Evolutionary conservation across 352 stramenopile genomes (phyloP).

Genomic region (Phytophthora pistaciae): DNA sequence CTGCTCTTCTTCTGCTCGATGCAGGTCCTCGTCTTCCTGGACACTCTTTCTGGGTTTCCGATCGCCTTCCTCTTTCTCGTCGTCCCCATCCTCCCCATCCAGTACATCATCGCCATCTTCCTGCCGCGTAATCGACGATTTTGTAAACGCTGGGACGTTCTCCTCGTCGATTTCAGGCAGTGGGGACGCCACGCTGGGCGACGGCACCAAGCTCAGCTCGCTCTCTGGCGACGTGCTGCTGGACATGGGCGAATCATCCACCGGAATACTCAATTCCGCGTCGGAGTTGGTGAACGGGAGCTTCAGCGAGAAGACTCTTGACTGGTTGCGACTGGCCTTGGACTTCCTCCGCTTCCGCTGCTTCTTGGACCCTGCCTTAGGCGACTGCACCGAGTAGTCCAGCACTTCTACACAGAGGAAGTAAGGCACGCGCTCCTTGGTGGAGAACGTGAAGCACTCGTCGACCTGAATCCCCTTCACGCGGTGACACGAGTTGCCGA

Average conservation of each 20-base stretch:
- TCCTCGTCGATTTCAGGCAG: slow-evolving; percentile 39
- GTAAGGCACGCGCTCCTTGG: slow-evolving; percentile 86
- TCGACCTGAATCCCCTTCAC: slow-evolving; percentile 78
- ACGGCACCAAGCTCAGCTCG: slow-evolving; percentile 33
- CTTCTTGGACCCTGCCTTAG: slow-evolving; percentile 25
- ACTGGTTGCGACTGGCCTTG: slow-evolving; percentile 33
- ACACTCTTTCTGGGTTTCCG: slow-evolving; percentile 33
- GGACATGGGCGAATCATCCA: slow-evolving; percentile 35
- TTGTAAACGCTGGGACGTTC: slow-evolving; percentile 4
- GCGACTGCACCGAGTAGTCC: slow-evolving; percentile 59
- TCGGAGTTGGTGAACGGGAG: slow-evolving; percentile 61
- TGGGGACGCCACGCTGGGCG: slow-evolving; percentile 30
- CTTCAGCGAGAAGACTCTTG: slow-evolving; percentile 55
- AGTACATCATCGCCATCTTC: slow-evolving; percentile 29
- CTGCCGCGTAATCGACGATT: slow-evolving; percentile 12
- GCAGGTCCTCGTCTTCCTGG: slow-evolving; percentile 40
- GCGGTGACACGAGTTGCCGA: slow-evolving; percentile 80
- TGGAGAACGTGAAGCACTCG: slow-evolving; percentile 88
- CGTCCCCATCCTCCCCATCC: slow-evolving; percentile 57
- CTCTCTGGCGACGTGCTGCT: slow-evolving; percentile 36
- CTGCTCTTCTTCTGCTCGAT: slow-evolving; percentile 53
- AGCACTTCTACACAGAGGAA: slow-evolving; percentile 86
- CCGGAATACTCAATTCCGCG: slow-evolving; percentile 10
- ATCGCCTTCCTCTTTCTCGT: slow-evolving; percentile 52
- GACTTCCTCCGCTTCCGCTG: slow-evolving; percentile 40